Conservation (phyloP, 2,329 filamentous ascomycete species). For the Alternaria viburni region DNA sequence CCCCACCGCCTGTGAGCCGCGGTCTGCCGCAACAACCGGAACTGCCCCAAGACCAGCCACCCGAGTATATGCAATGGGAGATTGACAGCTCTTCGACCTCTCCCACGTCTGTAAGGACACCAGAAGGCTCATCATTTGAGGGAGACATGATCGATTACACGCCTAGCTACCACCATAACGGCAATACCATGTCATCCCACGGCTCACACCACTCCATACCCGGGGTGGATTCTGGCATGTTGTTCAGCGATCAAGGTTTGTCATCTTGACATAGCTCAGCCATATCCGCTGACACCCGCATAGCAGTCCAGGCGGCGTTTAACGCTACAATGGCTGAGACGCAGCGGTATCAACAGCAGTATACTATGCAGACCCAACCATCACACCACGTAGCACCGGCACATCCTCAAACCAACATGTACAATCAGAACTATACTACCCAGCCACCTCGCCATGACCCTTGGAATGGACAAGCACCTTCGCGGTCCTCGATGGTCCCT, state of each 20-base stretch:
- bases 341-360: conserved; percentile 31
- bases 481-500: conserved; percentile 35
- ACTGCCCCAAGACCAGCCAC: conserved; percentile 31
- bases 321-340: conserved; percentile 27
- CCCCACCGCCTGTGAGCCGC: conserved; percentile 41
- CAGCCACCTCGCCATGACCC: conserved; percentile 38
- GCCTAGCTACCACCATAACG: conserved; percentile 37
- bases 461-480: conserved; percentile 41
- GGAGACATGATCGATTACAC: conserved; percentile 40
- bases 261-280: not conserved
- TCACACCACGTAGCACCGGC: conserved; percentile 20
- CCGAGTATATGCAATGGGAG: conserved; percentile 41
- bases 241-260: conserved; percentile 35
- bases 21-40: conserved; percentile 40
- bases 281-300: conserved; percentile 17
- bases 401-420: conserved; percentile 27
- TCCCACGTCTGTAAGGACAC: conserved; percentile 44
- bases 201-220: conserved; percentile 28
- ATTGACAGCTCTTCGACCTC: conserved; percentile 45
- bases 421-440: conserved; percentile 29
- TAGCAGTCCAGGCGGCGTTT: conserved; percentile 36
- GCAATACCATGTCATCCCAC: conserved; percentile 33
- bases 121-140: conserved; percentile 42
- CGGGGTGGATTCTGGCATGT: conserved; percentile 29
- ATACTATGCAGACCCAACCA: conserved; percentile 22